A percentile compares a stretch with the other conserved stretches of the same genome.
Conservation (phyloP, 2,329 filamentous ascomycete species). For the Verticillium dahliae region DNA sequence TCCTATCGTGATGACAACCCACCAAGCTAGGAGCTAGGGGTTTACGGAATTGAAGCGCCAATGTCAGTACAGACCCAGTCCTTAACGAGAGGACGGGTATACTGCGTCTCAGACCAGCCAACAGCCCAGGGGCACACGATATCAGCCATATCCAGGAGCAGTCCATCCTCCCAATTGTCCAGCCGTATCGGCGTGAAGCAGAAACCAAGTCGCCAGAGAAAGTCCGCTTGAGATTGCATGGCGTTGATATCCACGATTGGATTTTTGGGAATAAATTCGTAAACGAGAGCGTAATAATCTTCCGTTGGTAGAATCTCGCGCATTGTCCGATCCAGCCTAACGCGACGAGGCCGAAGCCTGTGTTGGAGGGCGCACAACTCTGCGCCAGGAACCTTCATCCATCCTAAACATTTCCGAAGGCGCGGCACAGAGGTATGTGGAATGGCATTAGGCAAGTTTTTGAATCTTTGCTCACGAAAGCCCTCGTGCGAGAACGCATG, state of each 20-base stretch:
- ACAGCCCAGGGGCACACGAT: conserved; percentile 1
- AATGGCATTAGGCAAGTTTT: too few relatives aligned
- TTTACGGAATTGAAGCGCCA: too few relatives aligned
- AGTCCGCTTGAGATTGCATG: background rate
- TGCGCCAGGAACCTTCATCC: too few relatives aligned
- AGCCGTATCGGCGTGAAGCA: background rate
- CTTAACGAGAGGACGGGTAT: too few relatives aligned
- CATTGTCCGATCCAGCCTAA: background rate
- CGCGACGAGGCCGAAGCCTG: background rate
- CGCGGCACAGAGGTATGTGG: too few relatives aligned
- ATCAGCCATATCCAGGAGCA: conserved; percentile 3
- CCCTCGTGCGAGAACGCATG: too few relatives aligned
- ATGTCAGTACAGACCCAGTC: too few relatives aligned
- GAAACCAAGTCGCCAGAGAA: background rate
- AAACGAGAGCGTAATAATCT: conserved; percentile 2
- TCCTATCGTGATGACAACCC: too few relatives aligned
- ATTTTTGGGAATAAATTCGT: background rate
- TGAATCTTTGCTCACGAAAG: too few relatives aligned
- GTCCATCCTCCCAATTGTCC: background rate
- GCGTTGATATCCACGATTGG: background rate
- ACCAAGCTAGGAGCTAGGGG: too few relatives aligned
- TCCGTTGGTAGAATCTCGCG: background rate
- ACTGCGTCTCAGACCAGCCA: too few relatives aligned
- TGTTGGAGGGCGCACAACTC: background rate
- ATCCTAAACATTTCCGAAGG: too few relatives aligned